Conservation (phyloP, 1,284 basidiomycete genomes). For the Pisolithus thermaeus region DNA sequence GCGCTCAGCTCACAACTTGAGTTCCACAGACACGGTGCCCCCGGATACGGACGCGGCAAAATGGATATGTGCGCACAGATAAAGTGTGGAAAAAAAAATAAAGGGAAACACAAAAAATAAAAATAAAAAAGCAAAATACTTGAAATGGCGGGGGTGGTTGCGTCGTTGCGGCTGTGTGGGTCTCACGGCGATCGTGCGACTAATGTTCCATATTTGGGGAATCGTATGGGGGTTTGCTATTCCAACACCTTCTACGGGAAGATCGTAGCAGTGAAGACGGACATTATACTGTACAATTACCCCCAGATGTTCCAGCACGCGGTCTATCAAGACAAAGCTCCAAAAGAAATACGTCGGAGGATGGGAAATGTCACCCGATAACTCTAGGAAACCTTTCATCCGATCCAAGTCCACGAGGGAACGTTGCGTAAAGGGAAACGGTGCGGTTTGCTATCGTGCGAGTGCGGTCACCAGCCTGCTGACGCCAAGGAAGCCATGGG, state of each 20-base stretch:
- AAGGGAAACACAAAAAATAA: slow-evolving; percentile 7
- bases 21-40: slow-evolving; percentile 5
- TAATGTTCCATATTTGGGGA: neutral
- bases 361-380: neutral
- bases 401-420: neutral
- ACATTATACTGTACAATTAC: neutral
- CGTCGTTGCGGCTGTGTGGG: slow-evolving; percentile 22
- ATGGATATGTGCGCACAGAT: slow-evolving; percentile 17
- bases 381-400: neutral
- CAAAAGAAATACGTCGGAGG: neutral
- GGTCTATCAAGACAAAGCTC: neutral
- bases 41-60: slow-evolving; percentile 13
- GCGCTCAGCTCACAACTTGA: slow-evolving; percentile 1
- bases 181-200: slow-evolving; percentile 16
- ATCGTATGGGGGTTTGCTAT: neutral
- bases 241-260: neutral
- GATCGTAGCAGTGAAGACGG: neutral
- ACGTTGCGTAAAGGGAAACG: neutral
- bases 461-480: slow-evolving; percentile 7
- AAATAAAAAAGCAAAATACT: slow-evolving; percentile 10
- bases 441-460: slow-evolving; percentile 7
- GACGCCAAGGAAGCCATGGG: slow-evolving; percentile 7
- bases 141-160: slow-evolving; percentile 25
- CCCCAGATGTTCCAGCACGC: neutral
- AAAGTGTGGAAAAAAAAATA: slow-evolving; percentile 6